These are phyloP conservation scores for Pelagomonas calceolata DNA, from an alignment of 108 stramenopile genomes.

Conservation along the genomic window DNA sequence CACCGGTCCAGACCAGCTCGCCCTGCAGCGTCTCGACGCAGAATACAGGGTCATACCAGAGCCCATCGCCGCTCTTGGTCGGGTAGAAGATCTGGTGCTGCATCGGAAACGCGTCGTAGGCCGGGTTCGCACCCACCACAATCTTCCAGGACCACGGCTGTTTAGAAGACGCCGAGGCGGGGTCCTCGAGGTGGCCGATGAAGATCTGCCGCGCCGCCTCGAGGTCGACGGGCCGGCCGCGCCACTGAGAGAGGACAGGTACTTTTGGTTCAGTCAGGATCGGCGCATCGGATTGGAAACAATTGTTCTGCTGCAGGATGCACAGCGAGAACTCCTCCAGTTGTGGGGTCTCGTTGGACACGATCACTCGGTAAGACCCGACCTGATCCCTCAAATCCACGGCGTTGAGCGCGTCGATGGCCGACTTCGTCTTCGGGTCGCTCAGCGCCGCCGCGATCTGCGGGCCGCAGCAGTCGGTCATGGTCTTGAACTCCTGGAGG, in stretches of 20 bases:
- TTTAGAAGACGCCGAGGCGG: constrained; percentile 19
- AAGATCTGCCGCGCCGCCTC: constrained; percentile 57
- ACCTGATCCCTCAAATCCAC: constrained; percentile 71
- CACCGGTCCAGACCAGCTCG: constrained; percentile 76
- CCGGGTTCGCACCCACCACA: constrained; percentile 73
- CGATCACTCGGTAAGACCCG: constrained; percentile 76
- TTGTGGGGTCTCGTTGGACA: constrained; percentile 73
- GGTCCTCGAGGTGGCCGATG: constrained; percentile 73
- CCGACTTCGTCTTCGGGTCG: constrained; percentile 58
- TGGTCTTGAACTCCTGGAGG: constrained; percentile 57
- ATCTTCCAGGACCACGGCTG: constrained; percentile 79
- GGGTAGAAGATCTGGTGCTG: constrained; percentile 80
- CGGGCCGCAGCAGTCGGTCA: constrained; percentile 63
- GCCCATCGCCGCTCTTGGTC: constrained; percentile 30
- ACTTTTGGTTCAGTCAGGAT: constrained; percentile 59
- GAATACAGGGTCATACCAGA: constrained; percentile 96
- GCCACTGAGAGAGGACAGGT: constrained; percentile 44
- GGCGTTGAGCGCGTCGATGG: constrained; percentile 53
- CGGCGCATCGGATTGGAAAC: constrained; percentile 62
- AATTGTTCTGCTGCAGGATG: constrained; percentile 81
- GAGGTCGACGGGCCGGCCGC: constrained; percentile 54
- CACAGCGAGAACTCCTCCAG: constrained; percentile 75
- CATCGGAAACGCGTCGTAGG: constrained; percentile 86
- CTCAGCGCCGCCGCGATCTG: constrained; percentile 48
- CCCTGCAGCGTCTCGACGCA: constrained; percentile 83